These are phyloP conservation scores for Talaromyces rugulosus DNA, from an alignment of 2,329 filamentous ascomycete genomes.

Conservation along the genomic window DNA sequence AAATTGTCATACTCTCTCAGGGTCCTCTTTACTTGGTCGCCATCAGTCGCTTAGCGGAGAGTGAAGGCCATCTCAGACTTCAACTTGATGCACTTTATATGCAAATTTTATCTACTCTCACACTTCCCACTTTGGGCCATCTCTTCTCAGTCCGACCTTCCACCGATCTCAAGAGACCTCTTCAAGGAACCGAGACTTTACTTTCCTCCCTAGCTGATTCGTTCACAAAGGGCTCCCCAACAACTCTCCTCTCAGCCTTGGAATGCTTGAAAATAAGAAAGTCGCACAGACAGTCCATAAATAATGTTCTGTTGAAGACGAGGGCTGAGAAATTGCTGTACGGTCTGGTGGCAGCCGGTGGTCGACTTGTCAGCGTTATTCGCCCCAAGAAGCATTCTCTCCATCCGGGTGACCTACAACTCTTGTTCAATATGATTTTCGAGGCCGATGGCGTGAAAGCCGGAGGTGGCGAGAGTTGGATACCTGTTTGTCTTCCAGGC, in stretches of 20 bases:
- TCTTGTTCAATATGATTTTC: conserved; percentile 99
- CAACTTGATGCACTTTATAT: conserved; percentile 95
- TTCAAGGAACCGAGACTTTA: conserved; percentile 86
- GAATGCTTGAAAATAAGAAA: conserved; percentile 93
- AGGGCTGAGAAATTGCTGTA: conserved; percentile 79
- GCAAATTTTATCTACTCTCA: conserved; percentile 95
- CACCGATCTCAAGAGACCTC: conserved; percentile 83
- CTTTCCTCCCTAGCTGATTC: conserved; percentile 90
- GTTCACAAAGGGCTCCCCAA: conserved; percentile 89
- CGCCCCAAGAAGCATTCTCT: conserved; percentile 91
- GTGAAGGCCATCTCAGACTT: conserved; percentile 76
- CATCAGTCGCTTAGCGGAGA: conserved; percentile 88
- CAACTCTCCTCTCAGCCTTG: conserved; percentile 79
- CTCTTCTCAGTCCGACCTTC: conserved; percentile 89
- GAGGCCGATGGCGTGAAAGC: conserved; percentile 88
- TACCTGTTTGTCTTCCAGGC: conserved; percentile 88
- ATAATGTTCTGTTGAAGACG: conserved; percentile 77
- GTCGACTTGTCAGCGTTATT: conserved; percentile 89
- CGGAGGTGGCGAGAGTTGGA: conserved; percentile 95
- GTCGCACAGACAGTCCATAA: conserved; percentile 78
- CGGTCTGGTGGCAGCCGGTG: conserved; percentile 87
- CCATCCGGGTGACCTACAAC: conserved; percentile 89
- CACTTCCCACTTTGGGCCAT: conserved; percentile 76
- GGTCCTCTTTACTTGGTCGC: conserved; percentile 90
- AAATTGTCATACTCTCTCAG: conserved; percentile 80